Evolutionary conservation across 164 flowering plant species (phyloP).

Genomic region (Vitis rupestris): DNA sequence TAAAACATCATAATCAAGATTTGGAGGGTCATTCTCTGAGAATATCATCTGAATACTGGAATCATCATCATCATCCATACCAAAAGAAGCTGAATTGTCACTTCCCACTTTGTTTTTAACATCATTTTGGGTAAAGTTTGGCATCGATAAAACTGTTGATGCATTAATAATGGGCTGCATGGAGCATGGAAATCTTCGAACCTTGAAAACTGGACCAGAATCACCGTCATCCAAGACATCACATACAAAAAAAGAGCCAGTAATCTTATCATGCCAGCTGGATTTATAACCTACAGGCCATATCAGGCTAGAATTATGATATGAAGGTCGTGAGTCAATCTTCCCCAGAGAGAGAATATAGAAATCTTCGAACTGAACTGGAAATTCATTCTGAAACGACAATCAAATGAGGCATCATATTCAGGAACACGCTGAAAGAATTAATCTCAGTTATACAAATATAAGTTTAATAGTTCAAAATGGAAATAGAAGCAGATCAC

Average conservation of each 20-base stretch:
- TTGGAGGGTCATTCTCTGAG: slow-evolving; percentile 51
- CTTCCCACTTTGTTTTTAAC: slow-evolving; percentile 20
- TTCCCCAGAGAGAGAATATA: slow-evolving; percentile 67
- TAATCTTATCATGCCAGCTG: slow-evolving; percentile 88
- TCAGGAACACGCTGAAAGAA: no score
- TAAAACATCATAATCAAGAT: slow-evolving; percentile 35
- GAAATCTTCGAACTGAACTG: slow-evolving; percentile 85
- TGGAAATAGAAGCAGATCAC: no score
- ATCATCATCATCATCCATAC: slow-evolving; percentile 43
- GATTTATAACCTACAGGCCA: slow-evolving; percentile 87
- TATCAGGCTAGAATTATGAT: slow-evolving; percentile 53
- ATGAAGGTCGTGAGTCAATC: slow-evolving; percentile 66
- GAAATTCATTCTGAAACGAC: slow-evolving; percentile 66
- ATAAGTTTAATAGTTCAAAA: no score
- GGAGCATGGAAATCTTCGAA: slow-evolving; percentile 72
- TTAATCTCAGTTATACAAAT: no score
- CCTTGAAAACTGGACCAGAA: slow-evolving; percentile 76
- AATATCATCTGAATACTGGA: slow-evolving; percentile 47
- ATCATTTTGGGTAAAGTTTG: slow-evolving; percentile 18
- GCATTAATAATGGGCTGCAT: slow-evolving; percentile 54
- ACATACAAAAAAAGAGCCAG: slow-evolving; percentile 80
- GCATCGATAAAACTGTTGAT: slow-evolving; percentile 47
- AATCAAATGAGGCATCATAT: no score
- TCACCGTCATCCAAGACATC: slow-evolving; percentile 84
- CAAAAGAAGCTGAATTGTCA: slow-evolving; percentile 10